These are phyloP conservation scores for Austroboletus niveus DNA, from an alignment of 1,284 basidiomycete species.

Conservation along the genomic window DNA sequence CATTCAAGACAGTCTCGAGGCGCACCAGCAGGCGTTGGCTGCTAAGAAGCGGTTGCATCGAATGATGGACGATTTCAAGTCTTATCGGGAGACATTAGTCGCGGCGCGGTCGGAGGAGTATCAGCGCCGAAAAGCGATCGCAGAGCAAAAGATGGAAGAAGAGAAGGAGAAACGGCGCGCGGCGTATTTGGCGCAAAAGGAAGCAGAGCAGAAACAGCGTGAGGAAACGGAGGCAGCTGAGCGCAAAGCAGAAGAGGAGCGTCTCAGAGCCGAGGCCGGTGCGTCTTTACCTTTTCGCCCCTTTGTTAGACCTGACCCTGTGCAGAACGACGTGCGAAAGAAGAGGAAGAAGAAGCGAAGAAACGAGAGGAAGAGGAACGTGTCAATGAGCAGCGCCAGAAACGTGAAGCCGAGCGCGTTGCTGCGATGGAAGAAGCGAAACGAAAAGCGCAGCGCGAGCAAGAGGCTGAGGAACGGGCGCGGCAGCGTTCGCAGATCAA, in stretches of 20 bases:
- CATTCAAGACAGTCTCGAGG: slow-evolving; percentile 56
- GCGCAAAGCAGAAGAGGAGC: slow-evolving; percentile 52
- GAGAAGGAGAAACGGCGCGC: slow-evolving; percentile 80
- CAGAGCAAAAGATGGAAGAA: slow-evolving; percentile 74
- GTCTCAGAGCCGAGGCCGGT: slow-evolving; percentile 53
- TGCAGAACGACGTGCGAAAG: slow-evolving; percentile 53
- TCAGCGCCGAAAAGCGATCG: slow-evolving; percentile 57
- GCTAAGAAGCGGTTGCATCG: slow-evolving; percentile 77
- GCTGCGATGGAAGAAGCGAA: slow-evolving; percentile 57
- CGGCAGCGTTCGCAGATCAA: slow-evolving; percentile 33
- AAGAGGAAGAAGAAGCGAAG: slow-evolving; percentile 55
- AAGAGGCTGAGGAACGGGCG: slow-evolving; percentile 67
- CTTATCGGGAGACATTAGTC: slow-evolving; percentile 60
- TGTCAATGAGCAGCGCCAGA: slow-evolving; percentile 48
- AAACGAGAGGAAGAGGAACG: slow-evolving; percentile 64
- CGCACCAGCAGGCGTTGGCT: slow-evolving; percentile 71
- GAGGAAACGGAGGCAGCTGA: slow-evolving; percentile 41
- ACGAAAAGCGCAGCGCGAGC: slow-evolving; percentile 71
- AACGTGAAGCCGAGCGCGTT: slow-evolving; percentile 68
- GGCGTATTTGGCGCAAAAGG: slow-evolving; percentile 53
- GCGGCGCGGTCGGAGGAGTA: slow-evolving; percentile 73
- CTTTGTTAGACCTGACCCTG: neutral
- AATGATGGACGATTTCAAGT: slow-evolving; percentile 75
- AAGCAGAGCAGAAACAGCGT: slow-evolving; percentile 57
- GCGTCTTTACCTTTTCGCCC: slow-evolving; percentile 10